Base-by-base conservation (phyloP, 371 early-diverging fungal species). In the Mortierella sp. region DNA sequence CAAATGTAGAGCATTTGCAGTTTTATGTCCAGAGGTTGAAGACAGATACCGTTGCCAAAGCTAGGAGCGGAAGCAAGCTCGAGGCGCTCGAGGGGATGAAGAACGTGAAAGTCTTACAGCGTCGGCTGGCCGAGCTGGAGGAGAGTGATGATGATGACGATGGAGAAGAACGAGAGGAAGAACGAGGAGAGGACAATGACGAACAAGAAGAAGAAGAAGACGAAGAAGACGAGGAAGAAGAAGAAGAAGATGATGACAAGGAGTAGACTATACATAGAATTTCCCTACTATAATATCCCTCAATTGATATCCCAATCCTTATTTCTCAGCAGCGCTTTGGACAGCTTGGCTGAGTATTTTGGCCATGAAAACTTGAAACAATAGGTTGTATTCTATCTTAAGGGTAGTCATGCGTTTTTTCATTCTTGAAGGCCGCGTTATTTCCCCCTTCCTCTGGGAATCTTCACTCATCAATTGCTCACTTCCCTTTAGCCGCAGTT, bases 31-130 rank as follows among this genome's bases (percentile, higher is more conserved):
- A 80, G 53, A 57, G 71, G 40, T 22, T 74, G 43, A 80, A 80
- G 68, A 74, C 80, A 3, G 80, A 74, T 15, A 80, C 80, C 1
- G 80, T 80, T 17, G 59, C 70, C 45, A 80, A 80, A 64, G 80
- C 80, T 0, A 53, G 80, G 13, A 58, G 43, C 29, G 80, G 80
- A 45, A 66, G 57, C 42, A 80, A 80, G 68, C 53, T 74, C 60
- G 80, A 70, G 13, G 80, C 80, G 1, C 54, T 80, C n/a, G 68
- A 80, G 58, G 71, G 75, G 2, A 80, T 80, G 80, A 80, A 80
- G 75, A 67, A 58, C 13, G 80, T 80, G 31, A 80, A 80, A 58
- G 26, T 58, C 29, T 51, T 80, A 19, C 80, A 80, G 22, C 70
- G 65, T 42, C 70, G 75, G 15, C 58, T 80, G 29, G 58, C 47